A percentile compares a stretch with the other conserved stretches of the same genome.
Conservation (phyloP, 805 yeast genomes). For the Clavispora vitiphila region DNA sequence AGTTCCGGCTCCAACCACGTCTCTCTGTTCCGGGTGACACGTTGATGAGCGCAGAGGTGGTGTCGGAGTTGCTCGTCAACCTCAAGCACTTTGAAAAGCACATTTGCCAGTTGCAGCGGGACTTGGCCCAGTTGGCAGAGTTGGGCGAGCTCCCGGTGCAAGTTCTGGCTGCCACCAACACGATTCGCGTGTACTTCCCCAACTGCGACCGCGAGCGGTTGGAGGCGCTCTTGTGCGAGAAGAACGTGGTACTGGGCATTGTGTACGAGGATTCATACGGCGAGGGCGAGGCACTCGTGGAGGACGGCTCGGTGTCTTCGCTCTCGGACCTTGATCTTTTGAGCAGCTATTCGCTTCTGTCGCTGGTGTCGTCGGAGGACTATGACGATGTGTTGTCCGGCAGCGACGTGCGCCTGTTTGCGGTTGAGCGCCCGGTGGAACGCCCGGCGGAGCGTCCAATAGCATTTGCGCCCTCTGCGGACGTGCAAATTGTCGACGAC, state of each 20-base stretch:
- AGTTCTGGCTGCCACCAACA: slow-evolving; percentile 32
- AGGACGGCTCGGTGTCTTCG: slow-evolving; percentile 7
- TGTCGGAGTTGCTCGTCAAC: slow-evolving; percentile 17
- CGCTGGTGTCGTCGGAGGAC: slow-evolving; percentile 11
- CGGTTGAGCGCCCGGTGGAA: slow-evolving; percentile 6
- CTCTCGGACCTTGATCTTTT: slow-evolving; percentile 14
- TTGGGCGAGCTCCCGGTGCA: slow-evolving; percentile 66
- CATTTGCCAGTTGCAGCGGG: slow-evolving; percentile 39
- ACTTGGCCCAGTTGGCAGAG: slow-evolving; percentile 43
- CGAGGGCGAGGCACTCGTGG: slow-evolving; percentile 5
- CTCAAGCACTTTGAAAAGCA: slow-evolving; percentile 30
- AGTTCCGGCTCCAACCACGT: slow-evolving; percentile 26
- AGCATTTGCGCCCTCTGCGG: background rate
- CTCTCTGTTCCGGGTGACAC: slow-evolving; percentile 30
- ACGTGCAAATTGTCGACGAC: slow-evolving; percentile 11
- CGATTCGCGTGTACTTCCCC: slow-evolving; percentile 59
- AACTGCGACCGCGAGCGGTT: slow-evolving; percentile 59
- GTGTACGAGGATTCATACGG: slow-evolving; percentile 31
- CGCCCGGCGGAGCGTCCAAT: slow-evolving; percentile 3
- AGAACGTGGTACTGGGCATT: slow-evolving; percentile 54
- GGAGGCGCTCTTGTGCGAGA: slow-evolving; percentile 51
- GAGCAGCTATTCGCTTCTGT: slow-evolving; percentile 13
- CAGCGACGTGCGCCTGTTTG: background rate
- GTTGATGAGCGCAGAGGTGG: slow-evolving; percentile 25
- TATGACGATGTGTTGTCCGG: slow-evolving; percentile 9